Evolutionary conservation across 2,329 filamentous ascomycete genomes (phyloP).

Genomic region (Aaosphaeria pasadenensis): DNA sequence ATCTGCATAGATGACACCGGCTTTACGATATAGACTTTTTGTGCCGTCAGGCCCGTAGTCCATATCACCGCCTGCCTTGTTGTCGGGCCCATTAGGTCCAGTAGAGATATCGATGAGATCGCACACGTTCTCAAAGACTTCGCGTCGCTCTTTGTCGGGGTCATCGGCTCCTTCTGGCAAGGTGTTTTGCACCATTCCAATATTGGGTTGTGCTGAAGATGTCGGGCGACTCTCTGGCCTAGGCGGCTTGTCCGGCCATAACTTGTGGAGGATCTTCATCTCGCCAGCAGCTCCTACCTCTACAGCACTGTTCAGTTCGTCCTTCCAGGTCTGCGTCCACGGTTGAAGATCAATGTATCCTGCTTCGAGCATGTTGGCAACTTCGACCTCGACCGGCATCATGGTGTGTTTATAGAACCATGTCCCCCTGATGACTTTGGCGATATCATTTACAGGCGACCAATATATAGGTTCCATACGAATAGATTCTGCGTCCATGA

Average conservation of each 20-base stretch:
- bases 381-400: slow-evolving; percentile 77
- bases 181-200: slow-evolving; percentile 27
- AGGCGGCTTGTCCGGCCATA: slow-evolving; percentile 72
- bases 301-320: slow-evolving; percentile 85
- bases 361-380: slow-evolving; percentile 90
- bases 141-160: slow-evolving; percentile 42
- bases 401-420: slow-evolving; percentile 99
- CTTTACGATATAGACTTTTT: slow-evolving; percentile 64
- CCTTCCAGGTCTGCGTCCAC: slow-evolving; percentile 89
- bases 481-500: slow-evolving; percentile 59
- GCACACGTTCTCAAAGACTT: slow-evolving; percentile 43
- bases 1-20: slow-evolving; percentile 86
- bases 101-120: slow-evolving; percentile 49
- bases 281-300: slow-evolving; percentile 88
- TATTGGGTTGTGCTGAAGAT: slow-evolving; percentile 32
- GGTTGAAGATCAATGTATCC: slow-evolving; percentile 83
- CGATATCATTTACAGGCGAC: slow-evolving; percentile 88
- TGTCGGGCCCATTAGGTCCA: slow-evolving; percentile 44
- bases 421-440: slow-evolving; percentile 77
- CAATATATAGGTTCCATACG: slow-evolving; percentile 98
- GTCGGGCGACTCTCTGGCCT: slow-evolving; percentile 45
- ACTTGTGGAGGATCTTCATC: slow-evolving; percentile 78
- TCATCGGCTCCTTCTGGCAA: slow-evolving; percentile 36
- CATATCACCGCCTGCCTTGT: slow-evolving; percentile 46
- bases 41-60: slow-evolving; percentile 43